These are phyloP conservation scores for Angomonas deanei DNA, from an alignment of 208 protist genomes.

Conservation along the genomic window DNA sequence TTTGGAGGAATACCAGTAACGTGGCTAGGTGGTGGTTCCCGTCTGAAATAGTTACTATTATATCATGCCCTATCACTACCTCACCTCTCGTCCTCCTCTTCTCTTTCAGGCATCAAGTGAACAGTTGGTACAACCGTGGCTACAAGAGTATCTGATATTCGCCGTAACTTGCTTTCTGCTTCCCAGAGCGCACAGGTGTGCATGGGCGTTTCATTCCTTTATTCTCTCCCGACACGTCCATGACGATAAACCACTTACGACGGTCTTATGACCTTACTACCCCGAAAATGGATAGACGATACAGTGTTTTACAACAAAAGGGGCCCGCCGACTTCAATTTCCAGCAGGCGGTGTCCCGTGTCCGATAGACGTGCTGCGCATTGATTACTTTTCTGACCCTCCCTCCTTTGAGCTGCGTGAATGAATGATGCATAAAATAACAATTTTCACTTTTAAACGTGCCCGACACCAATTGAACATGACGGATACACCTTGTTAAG, in stretches of 20 bases:
- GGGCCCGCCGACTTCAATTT: slow-evolving; percentile 5
- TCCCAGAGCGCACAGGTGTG: too few species aligned
- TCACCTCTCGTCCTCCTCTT: too few species aligned
- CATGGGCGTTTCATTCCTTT: too few species aligned
- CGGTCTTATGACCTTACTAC: not conserved
- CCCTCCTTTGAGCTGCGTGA: not conserved
- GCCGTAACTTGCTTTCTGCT: too few species aligned
- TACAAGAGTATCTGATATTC: too few species aligned
- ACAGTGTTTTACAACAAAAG: slow-evolving; percentile 1
- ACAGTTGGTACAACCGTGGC: too few species aligned
- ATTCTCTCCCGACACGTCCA: too few species aligned
- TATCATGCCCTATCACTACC: too few species aligned
- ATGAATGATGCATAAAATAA: slow-evolving; percentile 5
- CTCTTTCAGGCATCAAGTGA: too few species aligned
- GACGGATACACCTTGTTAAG: slow-evolving; percentile 4
- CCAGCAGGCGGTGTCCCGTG: slow-evolving; percentile 2
- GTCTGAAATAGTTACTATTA: too few species aligned
- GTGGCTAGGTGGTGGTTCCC: too few species aligned
- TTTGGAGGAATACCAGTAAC: too few species aligned
- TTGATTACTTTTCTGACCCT: not conserved
- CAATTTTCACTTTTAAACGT: slow-evolving; percentile 3
- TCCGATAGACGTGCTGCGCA: not conserved
- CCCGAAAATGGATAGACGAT: not conserved
- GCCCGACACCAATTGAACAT: not conserved
- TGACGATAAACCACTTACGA: slow-evolving; percentile 6